A percentile compares a stretch with the other conserved stretches of the same genome.
Conservation (phyloP, 192 early-diverging fungal species). For the Jimgerdemannia flammicorona region DNA sequence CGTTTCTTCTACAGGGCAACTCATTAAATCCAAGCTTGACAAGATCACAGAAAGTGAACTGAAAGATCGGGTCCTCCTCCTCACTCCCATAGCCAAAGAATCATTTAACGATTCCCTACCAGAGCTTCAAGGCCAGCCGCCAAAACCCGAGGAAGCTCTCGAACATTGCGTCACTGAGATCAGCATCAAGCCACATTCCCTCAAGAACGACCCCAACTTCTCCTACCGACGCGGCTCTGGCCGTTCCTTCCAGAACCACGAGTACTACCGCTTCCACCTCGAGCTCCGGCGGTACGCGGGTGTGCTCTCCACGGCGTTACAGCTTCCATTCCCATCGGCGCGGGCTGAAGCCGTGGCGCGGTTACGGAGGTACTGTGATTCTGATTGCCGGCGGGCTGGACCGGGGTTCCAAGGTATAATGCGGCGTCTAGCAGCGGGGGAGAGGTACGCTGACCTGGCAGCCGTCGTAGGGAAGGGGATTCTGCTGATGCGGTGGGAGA, state of each 20-base stretch:
- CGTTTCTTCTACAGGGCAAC: not conserved
- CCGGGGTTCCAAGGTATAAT: not conserved
- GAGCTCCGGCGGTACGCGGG: not conserved
- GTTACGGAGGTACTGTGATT: not conserved
- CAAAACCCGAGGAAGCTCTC: not conserved
- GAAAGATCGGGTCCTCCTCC: not conserved
- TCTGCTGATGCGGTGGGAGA: not conserved
- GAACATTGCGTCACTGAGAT: not conserved
- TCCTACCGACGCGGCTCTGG: not conserved
- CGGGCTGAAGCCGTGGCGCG: not conserved
- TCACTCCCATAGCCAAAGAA: not conserved
- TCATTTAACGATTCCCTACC: not conserved
- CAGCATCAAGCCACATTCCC: not conserved
- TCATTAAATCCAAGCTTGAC: not conserved
- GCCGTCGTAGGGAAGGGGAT: not conserved
- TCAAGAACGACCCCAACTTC: not conserved
- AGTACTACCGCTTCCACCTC: not conserved
- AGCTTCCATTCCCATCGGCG: not conserved
- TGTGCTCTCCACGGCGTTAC: not conserved
- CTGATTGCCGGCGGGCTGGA: not conserved
- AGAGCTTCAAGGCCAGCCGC: not conserved
- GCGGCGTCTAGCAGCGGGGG: not conserved
- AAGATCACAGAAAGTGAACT: not conserved
- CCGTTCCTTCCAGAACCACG: not conserved
- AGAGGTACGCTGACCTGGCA: not conserved